These are phyloP conservation scores for Rhodomyrtus psidioides DNA, from an alignment of 441 rosid genomes.

Conservation along the genomic window DNA sequence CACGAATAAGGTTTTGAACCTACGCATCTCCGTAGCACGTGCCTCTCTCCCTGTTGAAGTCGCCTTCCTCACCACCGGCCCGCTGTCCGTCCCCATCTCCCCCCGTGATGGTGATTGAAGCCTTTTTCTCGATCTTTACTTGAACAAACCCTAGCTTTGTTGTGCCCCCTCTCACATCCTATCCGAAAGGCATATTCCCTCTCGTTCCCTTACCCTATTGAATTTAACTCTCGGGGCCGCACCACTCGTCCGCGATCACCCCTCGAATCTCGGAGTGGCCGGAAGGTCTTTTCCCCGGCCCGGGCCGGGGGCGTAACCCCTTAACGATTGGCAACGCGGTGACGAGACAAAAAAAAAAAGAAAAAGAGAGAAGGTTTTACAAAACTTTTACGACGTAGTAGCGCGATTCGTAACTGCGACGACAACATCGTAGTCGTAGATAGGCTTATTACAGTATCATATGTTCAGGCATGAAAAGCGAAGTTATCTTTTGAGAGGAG, in stretches of 20 bases:
- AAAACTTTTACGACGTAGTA: no score
- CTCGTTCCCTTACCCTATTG: not conserved
- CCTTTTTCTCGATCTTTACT: not conserved
- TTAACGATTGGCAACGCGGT: no score
- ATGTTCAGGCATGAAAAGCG: no score
- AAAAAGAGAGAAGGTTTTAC: no score
- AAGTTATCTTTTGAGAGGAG: not conserved
- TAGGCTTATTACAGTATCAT: no score
- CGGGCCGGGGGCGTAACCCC: no score
- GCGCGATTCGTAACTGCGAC: no score
- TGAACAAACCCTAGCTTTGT: not conserved
- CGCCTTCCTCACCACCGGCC: not conserved
- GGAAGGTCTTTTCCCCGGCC: not conserved
- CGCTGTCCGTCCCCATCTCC: not conserved
- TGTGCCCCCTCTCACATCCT: not conserved
- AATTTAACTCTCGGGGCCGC: not conserved
- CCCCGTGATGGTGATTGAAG: not conserved
- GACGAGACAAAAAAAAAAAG: no score
- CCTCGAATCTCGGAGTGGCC: not conserved
- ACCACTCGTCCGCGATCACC: not conserved
- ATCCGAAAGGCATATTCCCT: not conserved
- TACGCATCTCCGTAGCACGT: not conserved
- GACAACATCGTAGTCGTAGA: no score
- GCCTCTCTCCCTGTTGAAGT: not conserved
- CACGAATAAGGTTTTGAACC: not conserved